These are phyloP conservation scores for Leccinum barrowsii DNA, from an alignment of 768 basidiomycete genomes.

Conservation along the genomic window DNA sequence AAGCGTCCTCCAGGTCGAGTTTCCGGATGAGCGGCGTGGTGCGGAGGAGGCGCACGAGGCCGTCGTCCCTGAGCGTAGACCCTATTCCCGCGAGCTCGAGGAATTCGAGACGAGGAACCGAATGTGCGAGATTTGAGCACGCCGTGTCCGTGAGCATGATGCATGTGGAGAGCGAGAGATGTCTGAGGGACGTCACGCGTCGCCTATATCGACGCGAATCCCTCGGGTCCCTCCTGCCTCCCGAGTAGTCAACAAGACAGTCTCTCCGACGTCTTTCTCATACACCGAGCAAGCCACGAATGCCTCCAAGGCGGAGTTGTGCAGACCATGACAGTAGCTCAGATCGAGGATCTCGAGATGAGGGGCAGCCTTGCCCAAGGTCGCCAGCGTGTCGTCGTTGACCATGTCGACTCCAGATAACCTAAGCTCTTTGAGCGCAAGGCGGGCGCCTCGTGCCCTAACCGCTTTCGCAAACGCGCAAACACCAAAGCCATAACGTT, in stretches of 20 bases:
- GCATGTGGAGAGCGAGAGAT: conserved; percentile 75
- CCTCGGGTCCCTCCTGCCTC: conserved; percentile 58
- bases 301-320: conserved; percentile 72
- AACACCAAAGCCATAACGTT: conserved; percentile 66
- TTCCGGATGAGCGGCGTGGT: conserved; percentile 69
- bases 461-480: conserved; percentile 43
- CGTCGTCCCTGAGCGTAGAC: conserved; percentile 62
- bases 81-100: conserved; percentile 81
- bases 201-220: conserved; percentile 49
- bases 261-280: conserved; percentile 29
- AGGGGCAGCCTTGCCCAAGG: conserved; percentile 65
- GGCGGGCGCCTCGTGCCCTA: conserved; percentile 41
- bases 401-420: conserved; percentile 64
- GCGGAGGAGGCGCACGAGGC: conserved; percentile 65
- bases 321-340: conserved; percentile 66
- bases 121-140: conserved; percentile 66
- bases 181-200: conserved; percentile 65
- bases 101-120: conserved; percentile 68
- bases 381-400: conserved; percentile 55
- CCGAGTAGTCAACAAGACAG: conserved; percentile 52
- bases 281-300: conserved; percentile 54
- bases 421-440: conserved; percentile 59
- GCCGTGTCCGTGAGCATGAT: conserved; percentile 68
- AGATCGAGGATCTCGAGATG: conserved; percentile 77
- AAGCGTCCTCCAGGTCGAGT: conserved; percentile 87